Conservation (phyloP, 495 filamentous ascomycete species). For the Aspergillus diversus region DNA sequence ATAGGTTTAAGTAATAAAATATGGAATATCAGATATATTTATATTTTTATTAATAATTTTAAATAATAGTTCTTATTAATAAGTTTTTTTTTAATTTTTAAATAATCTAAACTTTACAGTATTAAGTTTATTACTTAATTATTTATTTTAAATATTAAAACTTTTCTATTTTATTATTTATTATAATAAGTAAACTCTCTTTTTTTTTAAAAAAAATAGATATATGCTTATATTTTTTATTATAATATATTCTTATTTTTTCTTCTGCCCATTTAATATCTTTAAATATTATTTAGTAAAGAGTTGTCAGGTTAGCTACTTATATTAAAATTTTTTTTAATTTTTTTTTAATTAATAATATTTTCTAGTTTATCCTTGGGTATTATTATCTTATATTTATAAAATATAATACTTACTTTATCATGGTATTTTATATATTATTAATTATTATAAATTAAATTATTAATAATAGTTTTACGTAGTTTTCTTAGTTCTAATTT, state of each 20-base stretch:
- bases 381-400: slow-evolving; percentile 8
- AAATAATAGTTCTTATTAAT: slow-evolving; percentile 1
- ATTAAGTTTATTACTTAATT: slow-evolving; percentile 8
- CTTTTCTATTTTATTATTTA: slow-evolving; percentile 1
- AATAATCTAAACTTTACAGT: slow-evolving; percentile 13
- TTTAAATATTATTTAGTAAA: slow-evolving; percentile 1
- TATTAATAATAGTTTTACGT: slow-evolving; percentile 2
- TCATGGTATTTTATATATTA: slow-evolving; percentile 4
- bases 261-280: background rate
- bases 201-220: background rate
- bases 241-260: slow-evolving; percentile 3
- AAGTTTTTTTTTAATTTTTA: slow-evolving; percentile 9
- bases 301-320: slow-evolving; percentile 1
- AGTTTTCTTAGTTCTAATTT: slow-evolving; percentile 4
- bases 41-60: slow-evolving; percentile 6
- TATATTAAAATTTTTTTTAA: slow-evolving; percentile 3
- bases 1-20: slow-evolving; percentile 8
- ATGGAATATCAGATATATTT: slow-evolving; percentile 8
- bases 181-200: slow-evolving; percentile 3
- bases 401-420: slow-evolving; percentile 8
- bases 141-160: slow-evolving; percentile 3
- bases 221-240: slow-evolving; percentile 1
- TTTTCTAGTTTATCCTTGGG: slow-evolving; percentile 6
- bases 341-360: slow-evolving; percentile 1
- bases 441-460: slow-evolving; percentile 9